phyloP scores from a whole-genome alignment of 345 rosid species.

The Gossypium australe region DNA sequence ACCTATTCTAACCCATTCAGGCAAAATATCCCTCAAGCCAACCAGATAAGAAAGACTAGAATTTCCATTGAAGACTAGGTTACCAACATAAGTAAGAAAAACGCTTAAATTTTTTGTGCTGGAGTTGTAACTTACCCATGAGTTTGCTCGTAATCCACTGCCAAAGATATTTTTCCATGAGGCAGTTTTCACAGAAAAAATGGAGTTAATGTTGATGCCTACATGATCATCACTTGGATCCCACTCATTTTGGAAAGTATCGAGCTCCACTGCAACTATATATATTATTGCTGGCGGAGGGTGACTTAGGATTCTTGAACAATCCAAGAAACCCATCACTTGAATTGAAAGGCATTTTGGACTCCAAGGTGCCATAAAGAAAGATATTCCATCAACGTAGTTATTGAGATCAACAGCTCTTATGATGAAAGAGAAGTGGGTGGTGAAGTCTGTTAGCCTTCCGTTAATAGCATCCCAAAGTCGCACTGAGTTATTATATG shows the following conservation, averaged over 20 bases:
- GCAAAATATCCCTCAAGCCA: slow-evolving; percentile 31
- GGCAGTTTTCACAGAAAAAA: slow-evolving; percentile 22
- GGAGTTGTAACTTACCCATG: slow-evolving; percentile 47
- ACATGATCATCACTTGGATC: slow-evolving; percentile 44
- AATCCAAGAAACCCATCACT: slow-evolving; percentile 39
- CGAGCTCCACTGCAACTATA: slow-evolving; percentile 25
- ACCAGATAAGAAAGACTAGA: slow-evolving; percentile 30
- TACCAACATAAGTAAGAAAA: slow-evolving; percentile 34
- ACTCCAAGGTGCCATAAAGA: slow-evolving; percentile 39
- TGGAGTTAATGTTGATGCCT: slow-evolving; percentile 47
- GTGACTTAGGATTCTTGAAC: slow-evolving; percentile 2
- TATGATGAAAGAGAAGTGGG: slow-evolving; percentile 43
- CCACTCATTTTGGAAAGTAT: slow-evolving; percentile 30
- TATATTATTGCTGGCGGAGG: not conserved
- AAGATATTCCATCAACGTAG: slow-evolving; percentile 44
- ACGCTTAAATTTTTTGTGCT: slow-evolving; percentile 37
- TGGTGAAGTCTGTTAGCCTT: slow-evolving; percentile 39
- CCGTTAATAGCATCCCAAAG: slow-evolving; percentile 37
- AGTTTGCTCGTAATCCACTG: slow-evolving; percentile 32
- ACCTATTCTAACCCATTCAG: slow-evolving; percentile 37
- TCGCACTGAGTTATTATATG: slow-evolving; percentile 26
- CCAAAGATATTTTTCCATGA: slow-evolving; percentile 34
- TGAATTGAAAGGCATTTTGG: slow-evolving; percentile 34
- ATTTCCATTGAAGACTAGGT: slow-evolving; percentile 23
- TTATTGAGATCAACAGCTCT: not conserved